A percentile compares a stretch with the other conserved stretches of the same genome.
Evolutionary conservation across 352 stramenopile species (phyloP).

Genomic region (Pythium dissotocum): DNA sequence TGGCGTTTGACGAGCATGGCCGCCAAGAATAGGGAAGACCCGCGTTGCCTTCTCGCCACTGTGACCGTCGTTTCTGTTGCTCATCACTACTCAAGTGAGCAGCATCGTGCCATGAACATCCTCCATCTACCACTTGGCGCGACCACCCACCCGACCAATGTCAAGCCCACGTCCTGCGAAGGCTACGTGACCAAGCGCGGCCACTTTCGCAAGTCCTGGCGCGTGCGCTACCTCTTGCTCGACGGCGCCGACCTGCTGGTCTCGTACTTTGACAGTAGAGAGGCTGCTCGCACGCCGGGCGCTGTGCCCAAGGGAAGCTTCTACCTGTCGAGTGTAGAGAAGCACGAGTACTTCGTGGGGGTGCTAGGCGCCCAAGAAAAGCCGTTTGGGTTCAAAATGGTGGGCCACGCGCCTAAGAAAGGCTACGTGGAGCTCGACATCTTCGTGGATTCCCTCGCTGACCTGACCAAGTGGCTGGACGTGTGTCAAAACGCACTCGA

Average conservation of each 20-base stretch:
- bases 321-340: slow-evolving; percentile 75
- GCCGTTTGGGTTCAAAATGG: slow-evolving; percentile 84
- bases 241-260: slow-evolving; percentile 68
- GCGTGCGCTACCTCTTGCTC: slow-evolving; percentile 74
- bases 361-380: slow-evolving; percentile 67
- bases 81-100: not conserved
- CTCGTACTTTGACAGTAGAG: slow-evolving; percentile 78
- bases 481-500: slow-evolving; percentile 74
- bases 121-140: slow-evolving; percentile 40
- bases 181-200: slow-evolving; percentile 87
- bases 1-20: not conserved
- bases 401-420: slow-evolving; percentile 73
- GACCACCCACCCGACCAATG: slow-evolving; percentile 23
- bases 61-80: not conserved
- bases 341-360: slow-evolving; percentile 77
- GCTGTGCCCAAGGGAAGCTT: slow-evolving; percentile 61
- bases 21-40: slow-evolving; percentile 3
- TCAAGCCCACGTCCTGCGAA: slow-evolving; percentile 72
- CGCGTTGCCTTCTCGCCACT: not conserved
- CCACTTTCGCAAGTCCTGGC: slow-evolving; percentile 85
- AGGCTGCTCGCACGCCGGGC: slow-evolving; percentile 38
- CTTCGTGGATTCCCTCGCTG: slow-evolving; percentile 61
- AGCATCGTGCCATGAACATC: slow-evolving; percentile 49
- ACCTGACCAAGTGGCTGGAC: slow-evolving; percentile 81
- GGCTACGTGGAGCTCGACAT: slow-evolving; percentile 82